These are phyloP conservation scores for Heliosperma pusillum DNA, from an alignment of 148 eudicot species.

Conservation along the genomic window DNA sequence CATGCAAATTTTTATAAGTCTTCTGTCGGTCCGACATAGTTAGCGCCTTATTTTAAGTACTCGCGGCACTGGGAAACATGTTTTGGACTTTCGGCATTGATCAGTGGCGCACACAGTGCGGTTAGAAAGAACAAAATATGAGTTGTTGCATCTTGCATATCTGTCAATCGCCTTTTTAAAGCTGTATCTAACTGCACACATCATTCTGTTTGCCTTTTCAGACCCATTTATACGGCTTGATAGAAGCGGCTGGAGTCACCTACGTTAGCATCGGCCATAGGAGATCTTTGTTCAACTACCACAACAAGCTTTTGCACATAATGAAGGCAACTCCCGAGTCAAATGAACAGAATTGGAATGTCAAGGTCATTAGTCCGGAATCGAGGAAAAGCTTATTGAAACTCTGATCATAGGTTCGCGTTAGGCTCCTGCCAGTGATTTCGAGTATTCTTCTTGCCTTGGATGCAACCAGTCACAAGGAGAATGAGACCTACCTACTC, in stretches of 20 bases:
- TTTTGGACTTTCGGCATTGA: no score
- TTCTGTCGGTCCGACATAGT: no score
- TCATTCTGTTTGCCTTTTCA: conserved; percentile 31
- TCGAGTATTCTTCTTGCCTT: neutral
- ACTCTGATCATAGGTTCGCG: conserved; percentile 15
- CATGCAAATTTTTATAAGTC: no score
- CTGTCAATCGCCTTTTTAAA: no score
- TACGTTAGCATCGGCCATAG: conserved; percentile 83
- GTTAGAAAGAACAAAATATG: no score
- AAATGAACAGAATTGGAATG: conserved; percentile 50
- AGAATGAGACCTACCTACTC: neutral
- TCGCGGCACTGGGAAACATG: no score
- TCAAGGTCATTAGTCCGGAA: conserved; percentile 49
- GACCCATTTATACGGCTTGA: conserved; percentile 64
- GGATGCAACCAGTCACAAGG: neutral
- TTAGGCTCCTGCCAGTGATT: neutral
- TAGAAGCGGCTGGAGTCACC: conserved; percentile 73
- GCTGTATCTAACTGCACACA: neutral
- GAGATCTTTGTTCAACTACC: conserved; percentile 58
- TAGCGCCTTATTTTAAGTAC: no score
- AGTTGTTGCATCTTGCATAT: no score
- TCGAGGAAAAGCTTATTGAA: conserved; percentile 29
- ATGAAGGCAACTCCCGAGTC: conserved; percentile 35
- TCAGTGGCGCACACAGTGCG: no score
- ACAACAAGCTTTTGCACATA: conserved; percentile 56